These are phyloP conservation scores for Phaeosphaeria sp. DNA, from an alignment of 2,329 filamentous ascomycete species.

Conservation along the genomic window DNA sequence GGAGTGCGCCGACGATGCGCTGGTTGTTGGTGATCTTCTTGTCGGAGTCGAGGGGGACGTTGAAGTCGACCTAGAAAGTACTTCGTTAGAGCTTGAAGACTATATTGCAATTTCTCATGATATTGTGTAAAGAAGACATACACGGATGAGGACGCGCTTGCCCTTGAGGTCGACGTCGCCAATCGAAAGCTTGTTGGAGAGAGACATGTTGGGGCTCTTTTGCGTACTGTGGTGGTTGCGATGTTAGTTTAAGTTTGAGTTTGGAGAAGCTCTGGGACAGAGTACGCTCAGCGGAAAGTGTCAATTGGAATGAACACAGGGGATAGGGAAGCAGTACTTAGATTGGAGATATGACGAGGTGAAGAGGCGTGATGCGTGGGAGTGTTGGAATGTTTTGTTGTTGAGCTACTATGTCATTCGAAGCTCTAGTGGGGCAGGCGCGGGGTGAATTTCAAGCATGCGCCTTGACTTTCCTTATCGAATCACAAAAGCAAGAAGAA, in stretches of 20 bases:
- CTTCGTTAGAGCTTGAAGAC: conserved; percentile 13
- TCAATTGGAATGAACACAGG: conserved; percentile 10
- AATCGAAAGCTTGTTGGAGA: conserved; percentile 97
- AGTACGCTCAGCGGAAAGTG: not conserved
- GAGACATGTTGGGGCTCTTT: conserved; percentile 73
- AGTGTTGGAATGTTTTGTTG: conserved; percentile 25
- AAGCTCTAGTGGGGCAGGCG: conserved; percentile 26
- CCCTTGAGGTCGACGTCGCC: conserved; percentile 95
- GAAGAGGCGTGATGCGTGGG: conserved; percentile 11
- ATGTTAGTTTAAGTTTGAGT: conserved; percentile 21
- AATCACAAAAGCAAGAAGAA: conserved; percentile 32
- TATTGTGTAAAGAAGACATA: conserved; percentile 50
- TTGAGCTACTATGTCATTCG: conserved; percentile 30
- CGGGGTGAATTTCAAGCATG: conserved; percentile 18
- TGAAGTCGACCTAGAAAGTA: conserved; percentile 90
- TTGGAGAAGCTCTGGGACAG: conserved; percentile 1
- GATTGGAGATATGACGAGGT: conserved; percentile 17
- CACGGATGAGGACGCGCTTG: conserved; percentile 97
- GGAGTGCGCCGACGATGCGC: conserved; percentile 93
- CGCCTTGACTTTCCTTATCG: conserved; percentile 26
- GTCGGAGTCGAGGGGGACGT: conserved; percentile 91
- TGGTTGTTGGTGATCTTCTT: conserved; percentile 98
- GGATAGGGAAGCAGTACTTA: conserved; percentile 19
- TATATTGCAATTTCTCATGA: no score
- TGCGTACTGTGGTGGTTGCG: conserved; percentile 22